Evolutionary conservation across 805 yeast species (phyloP).

Genomic region (Candida michaelii): DNA sequence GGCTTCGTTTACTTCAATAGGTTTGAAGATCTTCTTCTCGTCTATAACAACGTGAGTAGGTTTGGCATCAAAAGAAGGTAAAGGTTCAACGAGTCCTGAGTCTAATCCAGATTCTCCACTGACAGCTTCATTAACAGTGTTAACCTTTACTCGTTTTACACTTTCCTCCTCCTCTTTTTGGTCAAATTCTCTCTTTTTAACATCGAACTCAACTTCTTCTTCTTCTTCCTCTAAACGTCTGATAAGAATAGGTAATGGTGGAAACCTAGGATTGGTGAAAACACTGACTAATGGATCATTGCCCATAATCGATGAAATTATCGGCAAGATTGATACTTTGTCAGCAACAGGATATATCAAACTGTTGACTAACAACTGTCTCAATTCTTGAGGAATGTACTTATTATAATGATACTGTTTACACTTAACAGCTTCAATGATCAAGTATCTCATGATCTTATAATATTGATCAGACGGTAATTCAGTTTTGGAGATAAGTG

Average conservation of each 20-base stretch:
- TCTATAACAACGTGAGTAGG: no score
- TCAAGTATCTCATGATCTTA: conserved; percentile 45
- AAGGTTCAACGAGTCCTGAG: no score
- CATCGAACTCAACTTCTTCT: conserved; percentile 32
- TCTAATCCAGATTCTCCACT: no score
- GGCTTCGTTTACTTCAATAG: conserved; percentile 2
- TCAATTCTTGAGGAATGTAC: conserved; percentile 33
- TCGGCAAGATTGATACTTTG: conserved; percentile 66
- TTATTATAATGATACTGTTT: conserved; percentile 19
- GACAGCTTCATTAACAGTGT: no score
- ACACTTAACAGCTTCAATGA: conserved; percentile 36
- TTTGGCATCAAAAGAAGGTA: no score
- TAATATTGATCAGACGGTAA: conserved; percentile 66
- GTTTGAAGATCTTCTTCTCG: background rate
- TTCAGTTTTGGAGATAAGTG: conserved; percentile 46
- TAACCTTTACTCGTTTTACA: background rate
- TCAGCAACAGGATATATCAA: conserved; percentile 70
- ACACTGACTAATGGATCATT: conserved; percentile 55
- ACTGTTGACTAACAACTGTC: conserved; percentile 46
- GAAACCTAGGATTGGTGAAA: conserved; percentile 75
- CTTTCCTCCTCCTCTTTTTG: conserved; percentile 32
- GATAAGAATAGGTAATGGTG: conserved; percentile 40
- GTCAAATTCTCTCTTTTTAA: conserved; percentile 11
- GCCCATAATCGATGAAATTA: conserved; percentile 54
- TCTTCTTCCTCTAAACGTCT: conserved; percentile 36